Evolutionary conservation across 2,329 filamentous ascomycete species (phyloP).

Genomic region (Teratosphaeria destructans): DNA sequence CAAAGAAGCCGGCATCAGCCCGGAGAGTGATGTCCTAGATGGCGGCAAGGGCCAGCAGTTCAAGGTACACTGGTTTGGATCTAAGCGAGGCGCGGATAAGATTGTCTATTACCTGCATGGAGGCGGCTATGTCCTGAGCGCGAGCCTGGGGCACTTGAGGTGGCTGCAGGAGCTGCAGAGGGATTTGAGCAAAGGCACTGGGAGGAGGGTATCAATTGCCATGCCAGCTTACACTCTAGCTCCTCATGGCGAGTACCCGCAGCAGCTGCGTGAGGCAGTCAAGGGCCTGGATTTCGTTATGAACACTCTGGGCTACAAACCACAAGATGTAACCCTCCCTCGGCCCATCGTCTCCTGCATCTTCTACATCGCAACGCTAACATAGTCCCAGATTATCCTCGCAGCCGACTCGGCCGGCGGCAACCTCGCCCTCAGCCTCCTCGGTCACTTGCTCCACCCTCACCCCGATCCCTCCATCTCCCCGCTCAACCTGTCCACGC

Average conservation of each 20-base stretch:
- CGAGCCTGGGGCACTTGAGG: constrained; percentile 36
- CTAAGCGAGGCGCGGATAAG: constrained; percentile 25
- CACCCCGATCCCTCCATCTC: constrained; percentile 38
- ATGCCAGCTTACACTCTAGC: constrained; percentile 51
- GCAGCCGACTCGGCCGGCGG: constrained; percentile 46
- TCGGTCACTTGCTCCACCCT: constrained; percentile 46
- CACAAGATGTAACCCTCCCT: constrained; percentile 21
- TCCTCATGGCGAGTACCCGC: constrained; percentile 36
- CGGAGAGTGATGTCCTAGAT: constrained; percentile 30
- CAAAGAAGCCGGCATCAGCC: constrained; percentile 26
- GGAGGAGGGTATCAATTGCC: constrained; percentile 36
- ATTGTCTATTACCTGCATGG: constrained; percentile 40
- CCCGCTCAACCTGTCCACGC: constrained; percentile 32
- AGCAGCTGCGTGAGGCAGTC: constrained; percentile 38
- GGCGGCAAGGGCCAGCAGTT: constrained; percentile 26
- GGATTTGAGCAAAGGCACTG: constrained; percentile 27
- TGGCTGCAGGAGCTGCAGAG: constrained; percentile 38
- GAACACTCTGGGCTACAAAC: constrained; percentile 25
- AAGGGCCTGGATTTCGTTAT: constrained; percentile 35
- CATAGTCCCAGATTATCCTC: constrained; percentile 31
- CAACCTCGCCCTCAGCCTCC: constrained; percentile 36
- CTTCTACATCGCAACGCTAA: neutral
- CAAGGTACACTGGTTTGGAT: constrained; percentile 39
- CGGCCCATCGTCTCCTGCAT: neutral
- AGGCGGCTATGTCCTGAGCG: constrained; percentile 46